Evolutionary conservation across 805 yeast genomes (phyloP), one percentile per base, ranked within the genome.

Genomic region (Candida oleophila): DNA sequence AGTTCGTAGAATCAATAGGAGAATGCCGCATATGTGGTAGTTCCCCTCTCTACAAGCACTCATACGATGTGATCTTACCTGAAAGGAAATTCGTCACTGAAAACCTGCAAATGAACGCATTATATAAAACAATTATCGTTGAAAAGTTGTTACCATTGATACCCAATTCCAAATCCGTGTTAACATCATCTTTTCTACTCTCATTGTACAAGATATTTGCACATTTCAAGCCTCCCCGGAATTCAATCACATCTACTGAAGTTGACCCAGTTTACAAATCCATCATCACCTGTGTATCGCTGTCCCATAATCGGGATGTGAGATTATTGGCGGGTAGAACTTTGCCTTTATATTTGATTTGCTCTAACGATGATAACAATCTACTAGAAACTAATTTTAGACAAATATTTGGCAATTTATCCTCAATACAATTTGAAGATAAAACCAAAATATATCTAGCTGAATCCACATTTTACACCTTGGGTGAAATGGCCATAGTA

Each of bases 401-500:
- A 18, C 41, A 57, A 0, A 68, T 85, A 5, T 64, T 81, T 38
- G 59, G 64, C 12, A 59, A 66, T 37, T 51, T 83, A 0, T 73
- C 78, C 34, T 55, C 66, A 0, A 70, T 80, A 38, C 66, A 68
- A 3, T 68, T 74, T n/a, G 52, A 55, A 38, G 37, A 42, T 25
- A 59, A 57, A 11, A 61, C 64, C 3, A 53, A 53, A 8, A 55
- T 61, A 2, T 71, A 78, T 48, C 55, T 82, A 43, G 82, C 80
- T 7, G 91, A 86, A 58, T 77, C 85, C 0, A 72, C 81, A 0
- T 70, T 82, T 1, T 69, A 62, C 52, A 74, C 86, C 0, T 81
- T 91, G 80, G 81, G 84, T 1, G 87, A 82, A 44, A 57, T 89
- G 32, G 83, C 87, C 0, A 66, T 78, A 4, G 73, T 83, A 0